Percentiles rank a stretch among this genome's conserved stretches.
Evolutionary conservation across 2,329 filamentous ascomycete genomes (phyloP).

Genomic region (Scedosporium minutisporum): DNA sequence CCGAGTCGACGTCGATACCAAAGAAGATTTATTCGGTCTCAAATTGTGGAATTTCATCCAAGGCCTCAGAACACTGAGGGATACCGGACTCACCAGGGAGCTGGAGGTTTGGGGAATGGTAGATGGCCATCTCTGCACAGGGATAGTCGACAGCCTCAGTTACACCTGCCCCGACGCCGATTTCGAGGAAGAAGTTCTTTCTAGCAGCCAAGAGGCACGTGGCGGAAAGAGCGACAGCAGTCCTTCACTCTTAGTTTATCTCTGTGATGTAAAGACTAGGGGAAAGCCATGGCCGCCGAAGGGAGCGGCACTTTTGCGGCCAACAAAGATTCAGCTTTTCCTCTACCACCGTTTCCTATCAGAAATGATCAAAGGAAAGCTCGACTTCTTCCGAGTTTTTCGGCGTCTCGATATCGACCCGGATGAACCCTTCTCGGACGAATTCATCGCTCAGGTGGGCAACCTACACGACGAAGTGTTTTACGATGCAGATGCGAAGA

Average conservation of each 20-base stretch:
- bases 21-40: constrained; percentile 75
- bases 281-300: constrained; percentile 53
- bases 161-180: constrained; percentile 65
- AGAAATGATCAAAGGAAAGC: constrained; percentile 58
- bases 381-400: constrained; percentile 62
- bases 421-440: constrained; percentile 61
- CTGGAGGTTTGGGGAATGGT: constrained; percentile 78
- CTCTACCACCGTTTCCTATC: constrained; percentile 82
- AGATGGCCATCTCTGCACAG: constrained; percentile 75
- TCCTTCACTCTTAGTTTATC: constrained; percentile 44
- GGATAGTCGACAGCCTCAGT: constrained; percentile 79
- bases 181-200: constrained; percentile 49
- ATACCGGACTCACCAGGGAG: constrained; percentile 64
- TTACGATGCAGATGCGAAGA: constrained; percentile 27
- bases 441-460: constrained; percentile 67
- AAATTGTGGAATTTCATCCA: constrained; percentile 87
- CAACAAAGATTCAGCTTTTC: constrained; percentile 78
- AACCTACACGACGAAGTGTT: constrained; percentile 58
- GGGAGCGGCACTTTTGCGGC: constrained; percentile 57
- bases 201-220: constrained; percentile 14
- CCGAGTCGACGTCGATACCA: constrained; percentile 58
- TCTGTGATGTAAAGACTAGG: constrained; percentile 85
- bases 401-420: constrained; percentile 61
- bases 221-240: neutral
- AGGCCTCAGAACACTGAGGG: constrained; percentile 63